Base-by-base conservation (phyloP, 768 basidiomycete species). In the Hygrocybe punicea region DNA sequence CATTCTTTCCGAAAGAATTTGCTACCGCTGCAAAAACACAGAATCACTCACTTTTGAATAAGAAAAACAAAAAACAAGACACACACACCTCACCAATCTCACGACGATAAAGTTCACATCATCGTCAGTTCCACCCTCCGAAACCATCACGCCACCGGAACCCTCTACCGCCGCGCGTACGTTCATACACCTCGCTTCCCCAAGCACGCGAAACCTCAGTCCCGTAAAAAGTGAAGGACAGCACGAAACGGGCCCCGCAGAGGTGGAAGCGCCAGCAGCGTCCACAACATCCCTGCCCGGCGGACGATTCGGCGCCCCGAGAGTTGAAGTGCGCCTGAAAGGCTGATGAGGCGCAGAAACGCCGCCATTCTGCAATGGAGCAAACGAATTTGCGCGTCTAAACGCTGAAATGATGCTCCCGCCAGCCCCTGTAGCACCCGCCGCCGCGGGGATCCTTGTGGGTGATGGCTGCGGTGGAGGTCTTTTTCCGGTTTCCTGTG, bases 41-140 rank as follows among this genome's bases (percentile, higher is more conserved):
- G 6, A 36, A 64, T 48, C 2, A 53, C 24, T n/a, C 1, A 47
- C 19, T 21, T 4, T 10, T 9, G 16, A n/a, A n/a, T n/a, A n/a
- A n/a, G n/a, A 8, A 29, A 19, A 21, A 24, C 56, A 16, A 54
- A 9, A 42, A 39, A 40, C 10, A 50, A 11, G 17, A 19, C 6
- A 14, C 39, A 66, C 73, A 9, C 55, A 91, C 91, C 89, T 90
- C 60, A 86, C 83, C 11, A 93, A 72, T 57, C 91, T 75, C 13
- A 91, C 87, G 55, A 92, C 69, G 53, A 89, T 77, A 59, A 82
- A 88, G 68, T 85, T 83, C 1, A 81, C 81, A 16, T 80, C 77
- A 13, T 76, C 75, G 8, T 79, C 80, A 6, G 73, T 71, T 14
- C 74, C 71, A 6, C 71, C 66, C n/a, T 80, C 81, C 13, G 72